Base-by-base conservation (phyloP, 441 rosid genomes). In the Erodium trifolium region DNA sequence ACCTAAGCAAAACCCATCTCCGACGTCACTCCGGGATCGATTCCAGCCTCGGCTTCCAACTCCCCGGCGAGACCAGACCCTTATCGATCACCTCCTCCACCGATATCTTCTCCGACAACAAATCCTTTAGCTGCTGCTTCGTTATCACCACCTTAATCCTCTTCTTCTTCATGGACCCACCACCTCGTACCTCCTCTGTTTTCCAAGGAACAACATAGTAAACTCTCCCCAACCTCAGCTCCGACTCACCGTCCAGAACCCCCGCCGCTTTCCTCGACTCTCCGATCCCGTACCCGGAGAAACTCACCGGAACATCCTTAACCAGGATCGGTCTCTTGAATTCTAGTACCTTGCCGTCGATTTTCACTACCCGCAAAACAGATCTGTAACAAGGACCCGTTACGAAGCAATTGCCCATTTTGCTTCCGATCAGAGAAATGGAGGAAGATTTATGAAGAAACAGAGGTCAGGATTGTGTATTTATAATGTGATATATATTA, bases 21-120 rank as follows among this genome's bases (percentile, higher is more conserved):
- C 51, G 51, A 10, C 51, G 51, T 45, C 51, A 45, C 51, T 45
- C 51, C 53, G 53, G 53, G 53, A 45, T 45, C 53, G 53, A 45
- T 12, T 45, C 53, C 4, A 45, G 53, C 53, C 53, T 12, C 0
- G 53, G 53, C 53, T 3, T 45, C 53, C 53, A 45, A 9, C 53
- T 45, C 9, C n/a, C n/a, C n/a, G 53, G 53, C 53, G 53, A 45
- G 9, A 45, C 53, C 13, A 45, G n/a, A 45, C 53, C 53, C 53
- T 45, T 45, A 2, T 12, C 53, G 53, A 45, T 45, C 53, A 45
- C 53, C 13, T 45, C 53, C 53, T 45, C n/a, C 53, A 45, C 53
- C 53, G 53, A 45, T 45, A 45, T 45, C 53, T 45, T 45, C 53
- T 45, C 14, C 14, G 53, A 45, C 53, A 45, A 45, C 53, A 45